Evolutionary conservation across 2,329 filamentous ascomycete genomes (phyloP), one percentile per base, ranked within the genome.

Genomic region (Verticillium klebahnii): DNA sequence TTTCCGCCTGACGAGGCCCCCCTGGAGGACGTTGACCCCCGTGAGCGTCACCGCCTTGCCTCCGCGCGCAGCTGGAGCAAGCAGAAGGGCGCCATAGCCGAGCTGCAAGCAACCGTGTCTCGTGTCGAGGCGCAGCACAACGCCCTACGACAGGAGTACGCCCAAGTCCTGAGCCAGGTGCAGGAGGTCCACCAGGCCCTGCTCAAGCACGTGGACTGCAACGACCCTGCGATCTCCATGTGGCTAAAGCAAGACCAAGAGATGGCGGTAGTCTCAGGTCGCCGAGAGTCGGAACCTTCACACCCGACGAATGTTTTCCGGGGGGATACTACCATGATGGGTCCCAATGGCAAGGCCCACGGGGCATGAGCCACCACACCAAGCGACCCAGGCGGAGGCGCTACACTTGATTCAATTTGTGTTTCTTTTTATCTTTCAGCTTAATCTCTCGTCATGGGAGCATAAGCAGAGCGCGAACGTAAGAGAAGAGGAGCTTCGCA

Each of bases 31-130:
- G 19, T 6, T 19, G 45, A 52, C 45, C n/a, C 45, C 8, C 60
- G 60, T 7, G 54, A 63, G 4, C 62, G 60, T 3, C 62, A 63
- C 12, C 58, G 62, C n/a, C 39, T 40, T 5, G 57, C 62, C 3
- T 63, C 62, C 15, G 62, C 62, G 12, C 60, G 60, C 5, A 63
- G 59, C 19, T 63, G 60, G 60, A 57, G 50, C 39, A 62, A 60
- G 54, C 60, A 62, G 23, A 63, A 63, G 25, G 39, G 57, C 2
- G 57, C 59, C 29, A 56, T 23, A 5, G 57, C 52, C 5, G 60
- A 62, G 5, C 54, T 63, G n/a, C 25, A 63, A 19, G 40, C 25
- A 5, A 50, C 55, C 11, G 60, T 55, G 19, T 9, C 15, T 6
- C 12, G 40, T 7, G 60, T 37, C 34, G 62, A 63, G 7, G 55